Evolutionary conservation across 768 basidiomycete genomes (phyloP).

Genomic region (Cystobasidium tubakii): DNA sequence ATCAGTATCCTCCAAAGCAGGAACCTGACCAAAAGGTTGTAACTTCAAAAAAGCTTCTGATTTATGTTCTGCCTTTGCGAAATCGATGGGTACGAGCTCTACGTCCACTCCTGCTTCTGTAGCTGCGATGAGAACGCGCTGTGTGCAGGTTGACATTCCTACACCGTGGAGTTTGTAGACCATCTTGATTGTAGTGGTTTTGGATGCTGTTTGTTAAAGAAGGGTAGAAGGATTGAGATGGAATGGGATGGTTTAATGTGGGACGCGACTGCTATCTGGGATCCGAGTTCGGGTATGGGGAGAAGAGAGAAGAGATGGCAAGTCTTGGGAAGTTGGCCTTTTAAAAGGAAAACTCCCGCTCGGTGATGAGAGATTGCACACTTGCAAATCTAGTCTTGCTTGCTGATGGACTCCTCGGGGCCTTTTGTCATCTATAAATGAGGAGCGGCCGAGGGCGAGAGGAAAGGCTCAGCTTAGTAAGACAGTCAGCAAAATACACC

Average conservation of each 20-base stretch:
- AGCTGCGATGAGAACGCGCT: conserved; percentile 23
- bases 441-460: too few species aligned
- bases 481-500: too few species aligned
- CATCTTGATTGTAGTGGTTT: not conserved
- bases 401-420: too few species aligned
- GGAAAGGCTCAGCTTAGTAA: too few species aligned
- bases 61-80: conserved; percentile 27
- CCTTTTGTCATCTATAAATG: too few species aligned
- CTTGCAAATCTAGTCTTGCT: too few species aligned
- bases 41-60: not conserved
- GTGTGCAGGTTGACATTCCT: conserved; percentile 26
- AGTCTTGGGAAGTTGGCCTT: not conserved
- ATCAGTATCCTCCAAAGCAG: conserved; percentile 24
- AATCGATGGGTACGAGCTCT: conserved; percentile 3
- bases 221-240: too few species aligned
- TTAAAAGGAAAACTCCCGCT: not conserved
- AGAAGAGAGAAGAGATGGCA: not conserved
- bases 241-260: not conserved
- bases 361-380: too few species aligned
- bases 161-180: conserved; percentile 11
- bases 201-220: not conserved
- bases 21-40: conserved; percentile 30
- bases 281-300: not conserved
- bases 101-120: conserved; percentile 3
- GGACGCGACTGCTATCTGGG: not conserved